A percentile compares a stretch with the other conserved stretches of the same genome.
These are phyloP conservation scores for Hanseniaspora lachancei DNA, from an alignment of 805 yeast species.

Conservation along the genomic window DNA sequence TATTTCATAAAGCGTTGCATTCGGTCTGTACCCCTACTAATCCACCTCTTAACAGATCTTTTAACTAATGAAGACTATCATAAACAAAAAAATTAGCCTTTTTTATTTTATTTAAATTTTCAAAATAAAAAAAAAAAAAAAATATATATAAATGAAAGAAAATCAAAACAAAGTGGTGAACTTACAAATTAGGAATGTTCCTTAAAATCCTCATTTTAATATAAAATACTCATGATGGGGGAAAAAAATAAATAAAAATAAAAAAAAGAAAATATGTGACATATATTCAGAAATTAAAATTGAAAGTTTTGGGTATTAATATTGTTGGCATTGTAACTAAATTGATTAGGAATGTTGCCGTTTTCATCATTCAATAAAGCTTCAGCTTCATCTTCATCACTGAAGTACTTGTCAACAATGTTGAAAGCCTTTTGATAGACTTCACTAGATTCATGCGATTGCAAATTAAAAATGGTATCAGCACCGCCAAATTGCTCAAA, in stretches of 20 bases:
- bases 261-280: neutral
- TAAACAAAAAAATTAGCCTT: neutral
- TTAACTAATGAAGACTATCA: neutral
- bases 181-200: too few relatives aligned
- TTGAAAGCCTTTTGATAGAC: conserved; percentile 82
- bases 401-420: conserved; percentile 83
- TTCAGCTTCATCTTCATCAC: conserved; percentile 52
- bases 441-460: conserved; percentile 79
- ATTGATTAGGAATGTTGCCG: conserved; percentile 55
- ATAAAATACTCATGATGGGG: neutral
- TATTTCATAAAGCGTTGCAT: neutral
- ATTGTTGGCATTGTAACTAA: conserved; percentile 68
- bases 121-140: neutral
- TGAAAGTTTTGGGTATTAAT: conserved; percentile 32
- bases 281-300: conserved; percentile 18
- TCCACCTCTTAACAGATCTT: neutral
- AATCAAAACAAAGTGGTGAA: too few relatives aligned
- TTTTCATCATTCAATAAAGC: conserved; percentile 49
- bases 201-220: too few relatives aligned
- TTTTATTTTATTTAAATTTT: neutral
- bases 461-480: conserved; percentile 90
- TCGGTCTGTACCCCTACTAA: too few relatives aligned
- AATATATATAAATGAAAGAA: neutral
- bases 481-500: conserved; percentile 98
- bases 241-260: neutral